Base-by-base conservation (phyloP, 1,284 basidiomycete species). In the Peniophora sp. region DNA sequence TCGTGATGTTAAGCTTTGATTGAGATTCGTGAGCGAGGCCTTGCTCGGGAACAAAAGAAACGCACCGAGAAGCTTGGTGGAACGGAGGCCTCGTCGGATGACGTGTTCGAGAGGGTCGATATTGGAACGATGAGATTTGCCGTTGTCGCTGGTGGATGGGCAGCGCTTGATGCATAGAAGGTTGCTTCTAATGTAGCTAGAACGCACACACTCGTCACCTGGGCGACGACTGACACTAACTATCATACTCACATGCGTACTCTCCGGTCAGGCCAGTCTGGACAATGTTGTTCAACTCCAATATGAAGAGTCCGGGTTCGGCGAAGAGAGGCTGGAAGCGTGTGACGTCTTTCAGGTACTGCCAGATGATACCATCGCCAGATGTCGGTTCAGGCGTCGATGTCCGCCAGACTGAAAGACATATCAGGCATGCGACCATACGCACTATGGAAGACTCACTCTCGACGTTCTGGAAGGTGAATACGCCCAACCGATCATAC, bases 291-390 rank as follows among this genome's bases (percentile, higher is more conserved):
- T 90, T 78, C 43, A 90, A 68, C 62, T 88, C 79, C 12, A 90
- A 65, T 50, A 88, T 81, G 58, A 88, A 82, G 0, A 75, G 75
- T 12, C 86, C 85, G 0, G 77, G 65, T 53, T 79, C 73, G 1
- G 78, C 69, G 60, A 88, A 89, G 27, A 88, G 72, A 2, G 84
- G 85, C 5, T 73, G 77, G 55, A 82, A 89, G 32, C 79, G 78
- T 11, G 85, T 85, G 23, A 84, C 84, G 57, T 89, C 87, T 60
- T 89, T 89, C 58, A 79, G 64, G 58, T 85, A 82, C 0, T 85
- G 88, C 87, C 86, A 89, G 48, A 88, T 81, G 54, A 89, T 88
- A 2, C 86, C 87, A 48, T 79, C 73, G 1, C 74, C 78, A 12
- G 59, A 53, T 0, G 81, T 84, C 1, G 87, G 87, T 60, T 89